Percentiles rank a stretch among this genome's conserved stretches.
Conservation (phyloP, 768 basidiomycete species). For the Lactarius quietus region DNA sequence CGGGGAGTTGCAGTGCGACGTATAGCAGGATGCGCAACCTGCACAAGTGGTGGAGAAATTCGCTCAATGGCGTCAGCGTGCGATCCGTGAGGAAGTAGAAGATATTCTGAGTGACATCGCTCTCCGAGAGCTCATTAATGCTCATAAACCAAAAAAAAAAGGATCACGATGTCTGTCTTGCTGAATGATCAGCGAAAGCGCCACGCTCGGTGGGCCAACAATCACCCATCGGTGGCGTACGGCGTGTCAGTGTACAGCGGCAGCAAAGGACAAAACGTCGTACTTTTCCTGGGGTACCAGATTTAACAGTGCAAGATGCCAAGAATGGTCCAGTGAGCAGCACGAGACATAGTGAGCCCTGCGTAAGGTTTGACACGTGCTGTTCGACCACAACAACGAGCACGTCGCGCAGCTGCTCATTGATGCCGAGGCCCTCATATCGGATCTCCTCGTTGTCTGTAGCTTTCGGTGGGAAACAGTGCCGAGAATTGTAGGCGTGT, state of each 20-base stretch:
- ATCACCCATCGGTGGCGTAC: slow-evolving; percentile 53
- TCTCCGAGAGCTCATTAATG: slow-evolving; percentile 69
- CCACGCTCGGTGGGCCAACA: slow-evolving; percentile 77
- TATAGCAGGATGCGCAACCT: slow-evolving; percentile 72
- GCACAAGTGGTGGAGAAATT: slow-evolving; percentile 75
- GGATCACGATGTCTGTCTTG: neutral
- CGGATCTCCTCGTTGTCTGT: slow-evolving; percentile 36
- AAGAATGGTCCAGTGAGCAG: slow-evolving; percentile 83
- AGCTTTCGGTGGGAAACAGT: slow-evolving; percentile 43
- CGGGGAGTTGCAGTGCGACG: slow-evolving; percentile 68
- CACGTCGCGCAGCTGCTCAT: slow-evolving; percentile 39
- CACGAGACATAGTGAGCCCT: slow-evolving; percentile 75
- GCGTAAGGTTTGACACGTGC: slow-evolving; percentile 85
- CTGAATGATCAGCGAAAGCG: too few relatives aligned
- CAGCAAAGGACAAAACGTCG: slow-evolving; percentile 34
- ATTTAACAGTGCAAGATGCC: slow-evolving; percentile 63
- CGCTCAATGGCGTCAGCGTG: slow-evolving; percentile 51
- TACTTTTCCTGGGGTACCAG: slow-evolving; percentile 59
- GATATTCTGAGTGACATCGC: slow-evolving; percentile 79
- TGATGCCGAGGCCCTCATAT: slow-evolving; percentile 23
- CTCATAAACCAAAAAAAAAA: slow-evolving; percentile 85
- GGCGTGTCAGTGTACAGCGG: neutral
- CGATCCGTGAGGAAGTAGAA: slow-evolving; percentile 77
- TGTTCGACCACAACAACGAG: slow-evolving; percentile 85
- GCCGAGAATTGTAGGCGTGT: slow-evolving; percentile 73